Evolutionary conservation across 345 rosid species (phyloP).

Genomic region (Clarkia xantiana): DNA sequence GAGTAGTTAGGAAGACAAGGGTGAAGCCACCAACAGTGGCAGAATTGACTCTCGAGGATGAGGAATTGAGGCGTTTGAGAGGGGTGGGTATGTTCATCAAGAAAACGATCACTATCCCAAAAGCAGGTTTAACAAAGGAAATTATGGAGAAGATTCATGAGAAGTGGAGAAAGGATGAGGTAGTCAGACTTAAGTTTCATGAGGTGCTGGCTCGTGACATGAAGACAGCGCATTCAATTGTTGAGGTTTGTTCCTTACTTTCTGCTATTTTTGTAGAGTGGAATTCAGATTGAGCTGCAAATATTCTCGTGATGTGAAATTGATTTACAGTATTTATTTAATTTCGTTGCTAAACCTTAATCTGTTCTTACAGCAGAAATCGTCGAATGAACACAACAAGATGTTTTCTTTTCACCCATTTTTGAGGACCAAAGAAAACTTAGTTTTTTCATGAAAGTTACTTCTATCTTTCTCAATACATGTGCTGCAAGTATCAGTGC

Average conservation of each 20-base stretch:
- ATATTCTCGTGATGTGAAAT: too few relatives aligned
- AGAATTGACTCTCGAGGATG: constrained; percentile 84
- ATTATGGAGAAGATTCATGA: constrained; percentile 84
- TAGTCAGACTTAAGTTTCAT: constrained; percentile 87
- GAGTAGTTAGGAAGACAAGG: constrained; percentile 38
- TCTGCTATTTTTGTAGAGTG: not conserved
- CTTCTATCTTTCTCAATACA: too few relatives aligned
- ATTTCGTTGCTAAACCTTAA: too few relatives aligned
- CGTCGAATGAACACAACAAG: too few relatives aligned
- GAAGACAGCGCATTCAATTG: constrained; percentile 87
- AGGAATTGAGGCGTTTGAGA: constrained; percentile 72
- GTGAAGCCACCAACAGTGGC: constrained; percentile 70
- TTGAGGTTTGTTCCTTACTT: constrained; percentile 44
- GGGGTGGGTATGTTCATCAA: constrained; percentile 60
- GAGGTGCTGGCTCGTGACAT: constrained; percentile 81
- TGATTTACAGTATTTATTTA: too few relatives aligned
- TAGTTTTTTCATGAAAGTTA: too few relatives aligned
- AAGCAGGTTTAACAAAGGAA: constrained; percentile 76
- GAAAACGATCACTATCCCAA: constrained; percentile 71
- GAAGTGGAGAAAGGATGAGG: constrained; percentile 87
- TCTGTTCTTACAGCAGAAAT: too few relatives aligned
- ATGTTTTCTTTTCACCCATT: too few relatives aligned
- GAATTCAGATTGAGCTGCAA: not conserved
- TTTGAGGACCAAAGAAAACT: too few relatives aligned
- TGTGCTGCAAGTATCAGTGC: too few relatives aligned